Conservation (phyloP, 164 flowering plant species). For the Chimonanthus salicifolius region DNA sequence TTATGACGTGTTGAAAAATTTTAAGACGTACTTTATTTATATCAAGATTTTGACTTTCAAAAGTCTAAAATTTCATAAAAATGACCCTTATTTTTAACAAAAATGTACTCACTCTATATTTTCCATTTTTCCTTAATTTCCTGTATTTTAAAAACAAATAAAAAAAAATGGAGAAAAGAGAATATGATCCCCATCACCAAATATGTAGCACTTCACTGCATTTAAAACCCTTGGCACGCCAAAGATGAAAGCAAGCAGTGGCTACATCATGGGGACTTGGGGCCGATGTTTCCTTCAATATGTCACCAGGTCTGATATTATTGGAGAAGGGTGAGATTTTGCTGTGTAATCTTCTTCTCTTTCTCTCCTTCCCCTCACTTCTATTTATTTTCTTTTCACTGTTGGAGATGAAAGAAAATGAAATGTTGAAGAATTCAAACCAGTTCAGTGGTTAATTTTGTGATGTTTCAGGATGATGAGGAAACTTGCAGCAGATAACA, state of each 20-base stretch:
- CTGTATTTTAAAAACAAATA: too few relatives aligned
- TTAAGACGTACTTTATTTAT: too few relatives aligned
- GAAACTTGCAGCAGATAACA: slow-evolving; percentile 72
- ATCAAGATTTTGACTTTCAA: too few relatives aligned
- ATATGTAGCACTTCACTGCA: too few relatives aligned
- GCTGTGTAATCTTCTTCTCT: background rate
- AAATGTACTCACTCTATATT: too few relatives aligned
- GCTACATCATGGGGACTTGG: slow-evolving; percentile 45
- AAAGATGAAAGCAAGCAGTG: slow-evolving; percentile 30
- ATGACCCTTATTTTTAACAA: too few relatives aligned
- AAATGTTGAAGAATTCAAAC: background rate
- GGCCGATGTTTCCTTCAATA: slow-evolving; percentile 70
- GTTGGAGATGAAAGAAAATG: background rate
- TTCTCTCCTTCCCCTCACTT: background rate
- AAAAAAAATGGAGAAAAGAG: too few relatives aligned
- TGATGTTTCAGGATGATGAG: slow-evolving; percentile 52
- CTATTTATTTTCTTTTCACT: background rate
- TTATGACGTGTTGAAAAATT: too few relatives aligned
- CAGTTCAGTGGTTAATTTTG: background rate
- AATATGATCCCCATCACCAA: too few relatives aligned
- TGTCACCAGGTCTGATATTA: slow-evolving; percentile 81
- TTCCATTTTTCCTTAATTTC: too few relatives aligned
- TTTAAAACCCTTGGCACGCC: slow-evolving; percentile 19
- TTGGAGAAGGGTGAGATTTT: slow-evolving; percentile 70
- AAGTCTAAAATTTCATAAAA: too few relatives aligned